Conservation (phyloP, 2,329 filamentous ascomycete genomes). For the Penicillium sp. region DNA sequence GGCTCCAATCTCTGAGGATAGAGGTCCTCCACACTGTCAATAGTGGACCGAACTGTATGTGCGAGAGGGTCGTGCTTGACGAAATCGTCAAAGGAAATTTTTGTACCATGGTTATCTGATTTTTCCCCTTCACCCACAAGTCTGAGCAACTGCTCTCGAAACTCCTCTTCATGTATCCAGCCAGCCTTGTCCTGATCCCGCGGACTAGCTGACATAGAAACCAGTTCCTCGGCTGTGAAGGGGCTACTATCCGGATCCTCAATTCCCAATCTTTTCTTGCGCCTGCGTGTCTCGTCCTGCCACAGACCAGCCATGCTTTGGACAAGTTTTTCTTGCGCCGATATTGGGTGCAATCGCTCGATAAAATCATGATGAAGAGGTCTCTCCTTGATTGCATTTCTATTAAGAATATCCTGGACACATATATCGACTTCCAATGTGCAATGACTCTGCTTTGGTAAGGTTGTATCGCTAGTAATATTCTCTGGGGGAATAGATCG, state of each 20-base stretch:
- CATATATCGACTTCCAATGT: conserved; percentile 85
- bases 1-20: conserved; percentile 62
- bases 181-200: conserved; percentile 68
- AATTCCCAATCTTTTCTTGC: conserved; percentile 67
- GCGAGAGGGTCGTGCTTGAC: conserved; percentile 53
- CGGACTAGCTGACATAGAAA: conserved; percentile 83
- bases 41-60: conserved; percentile 64
- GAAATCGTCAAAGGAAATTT: conserved; percentile 62
- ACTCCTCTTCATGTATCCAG: conserved; percentile 93
- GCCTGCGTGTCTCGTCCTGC: conserved; percentile 79
- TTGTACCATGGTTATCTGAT: conserved; percentile 41
- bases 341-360: conserved; percentile 63
- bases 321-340: conserved; percentile 73
- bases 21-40: conserved; percentile 84
- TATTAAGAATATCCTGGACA: conserved; percentile 82
- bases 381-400: conserved; percentile 70
- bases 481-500: conserved; percentile 59
- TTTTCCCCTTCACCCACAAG: conserved; percentile 62
- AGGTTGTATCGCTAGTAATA: conserved; percentile 58
- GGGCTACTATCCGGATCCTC: conserved; percentile 64
- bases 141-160: conserved; percentile 59
- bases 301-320: conserved; percentile 92
- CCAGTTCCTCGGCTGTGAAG: conserved; percentile 74
- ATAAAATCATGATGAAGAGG: conserved; percentile 81
- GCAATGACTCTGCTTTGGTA: conserved; percentile 81